Conservation (phyloP, 441 rosid species). For the Daphne laureola region DNA sequence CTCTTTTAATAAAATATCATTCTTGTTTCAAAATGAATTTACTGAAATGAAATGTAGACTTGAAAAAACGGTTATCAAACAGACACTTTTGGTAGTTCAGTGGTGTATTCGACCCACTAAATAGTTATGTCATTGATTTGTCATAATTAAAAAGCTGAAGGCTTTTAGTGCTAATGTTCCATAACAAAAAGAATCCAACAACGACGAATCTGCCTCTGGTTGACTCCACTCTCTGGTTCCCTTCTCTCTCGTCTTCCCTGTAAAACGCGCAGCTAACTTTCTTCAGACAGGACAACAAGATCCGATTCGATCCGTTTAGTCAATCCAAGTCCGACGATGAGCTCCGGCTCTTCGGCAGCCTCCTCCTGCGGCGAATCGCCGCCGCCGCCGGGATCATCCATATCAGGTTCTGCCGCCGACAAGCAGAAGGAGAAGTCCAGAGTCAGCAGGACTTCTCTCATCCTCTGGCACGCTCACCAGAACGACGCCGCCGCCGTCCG, state of each 20-base stretch:
- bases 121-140: no score
- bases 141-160: no score
- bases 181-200: background rate
- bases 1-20: no score
- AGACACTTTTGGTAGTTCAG: no score
- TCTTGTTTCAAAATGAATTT: no score
- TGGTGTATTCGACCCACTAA: no score
- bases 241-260: background rate
- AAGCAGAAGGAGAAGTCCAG: constrained; percentile 96
- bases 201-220: constrained; percentile 11
- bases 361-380: constrained; percentile 32
- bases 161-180: no score
- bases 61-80: no score
- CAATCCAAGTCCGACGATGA: constrained; percentile 21
- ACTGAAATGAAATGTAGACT: no score
- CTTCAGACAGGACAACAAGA: background rate
- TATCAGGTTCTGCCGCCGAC: constrained; percentile 29
- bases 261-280: background rate
- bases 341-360: constrained; percentile 35
- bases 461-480: constrained; percentile 98
- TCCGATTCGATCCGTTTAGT: constrained; percentile 17
- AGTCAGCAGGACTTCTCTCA: constrained; percentile 91
- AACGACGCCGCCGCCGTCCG: constrained; percentile 81
- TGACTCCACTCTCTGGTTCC: constrained; percentile 12
- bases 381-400: constrained; percentile 18